These are phyloP conservation scores for Takashimella koratensis DNA, from an alignment of 1,284 basidiomycete species.

Conservation along the genomic window DNA sequence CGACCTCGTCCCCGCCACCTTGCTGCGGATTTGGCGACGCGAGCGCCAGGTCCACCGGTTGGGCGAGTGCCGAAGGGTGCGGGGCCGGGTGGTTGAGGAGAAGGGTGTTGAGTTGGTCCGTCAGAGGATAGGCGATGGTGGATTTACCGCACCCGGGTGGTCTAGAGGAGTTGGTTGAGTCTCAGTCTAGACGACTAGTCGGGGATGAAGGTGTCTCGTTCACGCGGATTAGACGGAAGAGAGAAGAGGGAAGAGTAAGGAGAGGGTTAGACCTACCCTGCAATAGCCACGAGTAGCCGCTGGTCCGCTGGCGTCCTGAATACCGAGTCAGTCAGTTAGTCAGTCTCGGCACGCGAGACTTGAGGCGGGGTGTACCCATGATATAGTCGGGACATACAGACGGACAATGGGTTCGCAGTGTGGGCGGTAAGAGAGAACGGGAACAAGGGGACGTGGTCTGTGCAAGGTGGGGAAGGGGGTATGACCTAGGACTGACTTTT, in stretches of 20 bases:
- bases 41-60: constrained; percentile 8
- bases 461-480: no score
- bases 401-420: no score
- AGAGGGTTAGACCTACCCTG: constrained; percentile 22
- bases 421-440: no score
- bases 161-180: constrained; percentile 2
- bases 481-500: constrained; percentile 8
- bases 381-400: no score
- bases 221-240: not conserved
- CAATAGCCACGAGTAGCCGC: constrained; percentile 63
- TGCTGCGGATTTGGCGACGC: constrained; percentile 1
- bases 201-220: no score
- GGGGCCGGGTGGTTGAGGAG: constrained; percentile 11
- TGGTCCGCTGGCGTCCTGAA: constrained; percentile 53
- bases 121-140: constrained; percentile 49
- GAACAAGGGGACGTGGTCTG: no score
- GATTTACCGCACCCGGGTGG: constrained; percentile 54
- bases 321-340: no score
- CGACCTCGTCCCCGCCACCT: constrained; percentile 15
- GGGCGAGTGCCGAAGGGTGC: constrained; percentile 1
- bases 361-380: no score
- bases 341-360: no score
- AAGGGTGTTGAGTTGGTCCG: constrained; percentile 39
- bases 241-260: not conserved
- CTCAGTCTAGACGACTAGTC: no score